Percentiles rank a stretch among this genome's conserved stretches.
phyloP scores from a whole-genome alignment of 2,329 filamentous ascomycete genomes.

The Huntiella decipiens region DNA sequence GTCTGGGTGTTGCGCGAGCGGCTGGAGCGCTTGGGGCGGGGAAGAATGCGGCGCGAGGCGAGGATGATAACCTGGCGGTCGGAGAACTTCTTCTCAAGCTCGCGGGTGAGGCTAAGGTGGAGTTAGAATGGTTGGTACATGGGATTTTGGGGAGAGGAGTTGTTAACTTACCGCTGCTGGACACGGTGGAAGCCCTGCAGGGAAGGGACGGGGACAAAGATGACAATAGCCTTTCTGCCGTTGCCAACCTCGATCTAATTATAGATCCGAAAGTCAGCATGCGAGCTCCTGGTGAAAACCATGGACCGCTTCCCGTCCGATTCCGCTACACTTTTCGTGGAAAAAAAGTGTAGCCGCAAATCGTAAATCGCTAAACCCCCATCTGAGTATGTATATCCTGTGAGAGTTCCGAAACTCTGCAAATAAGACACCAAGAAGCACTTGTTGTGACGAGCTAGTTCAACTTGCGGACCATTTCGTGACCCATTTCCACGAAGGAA shows the following conservation, averaged over 20 bases:
- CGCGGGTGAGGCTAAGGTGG: conserved; percentile 80
- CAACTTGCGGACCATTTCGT: too few relatives aligned
- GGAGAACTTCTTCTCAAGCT: conserved; percentile 99
- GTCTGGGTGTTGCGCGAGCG: conserved; percentile 90
- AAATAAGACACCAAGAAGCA: background rate
- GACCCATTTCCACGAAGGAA: too few relatives aligned
- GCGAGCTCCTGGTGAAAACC: conserved; percentile 53
- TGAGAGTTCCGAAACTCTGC: conserved; percentile 1
- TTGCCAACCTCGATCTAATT: conserved; percentile 97
- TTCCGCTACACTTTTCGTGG: conserved; percentile 25
- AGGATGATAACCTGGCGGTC: conserved; percentile 99
- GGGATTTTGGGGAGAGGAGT: background rate
- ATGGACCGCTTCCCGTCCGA: conserved; percentile 62
- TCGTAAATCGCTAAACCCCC: conserved; percentile 12
- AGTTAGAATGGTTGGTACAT: conserved; percentile 13
- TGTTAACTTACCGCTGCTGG: conserved; percentile 78
- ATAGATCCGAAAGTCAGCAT: conserved; percentile 50
- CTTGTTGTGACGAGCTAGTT: background rate
- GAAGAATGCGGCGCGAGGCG: conserved; percentile 94
- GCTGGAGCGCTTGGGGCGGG: conserved; percentile 95
- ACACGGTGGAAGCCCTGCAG: conserved; percentile 98
- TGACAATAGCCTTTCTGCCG: conserved; percentile 99
- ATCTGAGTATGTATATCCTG: conserved; percentile 10
- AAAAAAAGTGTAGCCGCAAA: conserved; percentile 14
- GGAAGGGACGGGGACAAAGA: conserved; percentile 99